A percentile compares a stretch with the other conserved stretches of the same genome.
phyloP scores from a whole-genome alignment of 345 rosid genomes.

The Pelargonium nanum region DNA sequence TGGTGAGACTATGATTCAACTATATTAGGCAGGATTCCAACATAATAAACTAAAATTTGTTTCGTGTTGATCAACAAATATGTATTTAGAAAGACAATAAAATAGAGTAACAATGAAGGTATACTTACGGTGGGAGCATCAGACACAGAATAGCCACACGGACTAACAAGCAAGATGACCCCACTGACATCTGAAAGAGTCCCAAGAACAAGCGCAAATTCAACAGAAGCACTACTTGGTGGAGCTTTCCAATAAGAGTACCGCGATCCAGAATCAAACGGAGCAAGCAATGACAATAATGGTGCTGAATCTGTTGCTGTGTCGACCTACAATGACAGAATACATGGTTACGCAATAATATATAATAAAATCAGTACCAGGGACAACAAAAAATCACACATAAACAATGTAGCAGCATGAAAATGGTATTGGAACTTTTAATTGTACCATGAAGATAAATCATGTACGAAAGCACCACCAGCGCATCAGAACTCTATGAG shows the following conservation, averaged over 20 bases:
- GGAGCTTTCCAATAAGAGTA: conserved; percentile 89
- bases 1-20: too few species aligned
- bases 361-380: background rate
- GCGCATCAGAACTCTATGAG: too few species aligned
- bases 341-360: conserved; percentile 3
- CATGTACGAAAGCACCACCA: too few species aligned
- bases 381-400: background rate
- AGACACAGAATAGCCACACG: conserved; percentile 81
- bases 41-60: background rate
- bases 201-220: conserved; percentile 60
- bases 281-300: conserved; percentile 62
- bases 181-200: conserved; percentile 71
- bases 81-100: background rate
- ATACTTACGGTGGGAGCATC: conserved; percentile 71
- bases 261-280: conserved; percentile 39
- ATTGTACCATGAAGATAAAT: background rate
- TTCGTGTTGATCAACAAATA: background rate
- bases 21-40: too few species aligned
- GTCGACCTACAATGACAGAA: conserved; percentile 52
- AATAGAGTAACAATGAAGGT: background rate
- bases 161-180: conserved; percentile 72
- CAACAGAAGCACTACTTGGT: conserved; percentile 39
- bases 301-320: conserved; percentile 82
- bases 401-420: background rate
- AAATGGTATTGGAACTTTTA: background rate